Conservation (phyloP, 352 stramenopile genomes). For the Phytophthora palmivora region DNA sequence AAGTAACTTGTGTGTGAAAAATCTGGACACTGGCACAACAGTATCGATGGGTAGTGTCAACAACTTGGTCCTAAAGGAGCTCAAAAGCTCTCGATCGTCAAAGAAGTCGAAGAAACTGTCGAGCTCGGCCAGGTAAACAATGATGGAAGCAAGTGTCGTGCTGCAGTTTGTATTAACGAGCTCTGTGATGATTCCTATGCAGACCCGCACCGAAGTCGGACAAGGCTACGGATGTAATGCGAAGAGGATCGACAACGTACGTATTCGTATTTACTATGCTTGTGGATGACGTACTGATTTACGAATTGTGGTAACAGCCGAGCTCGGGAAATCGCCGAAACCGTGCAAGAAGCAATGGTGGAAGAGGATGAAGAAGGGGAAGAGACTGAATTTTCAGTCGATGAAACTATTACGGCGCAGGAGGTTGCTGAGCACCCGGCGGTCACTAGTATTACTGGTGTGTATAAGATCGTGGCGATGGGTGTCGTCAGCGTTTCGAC, state of each 20-base stretch:
- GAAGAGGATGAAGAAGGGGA: constrained; percentile 51
- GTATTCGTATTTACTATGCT: constrained; percentile 13
- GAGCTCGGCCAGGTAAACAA: constrained; percentile 59
- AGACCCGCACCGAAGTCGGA: constrained; percentile 64
- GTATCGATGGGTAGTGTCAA: constrained; percentile 83
- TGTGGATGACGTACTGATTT: neutral
- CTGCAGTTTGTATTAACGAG: constrained; percentile 13
- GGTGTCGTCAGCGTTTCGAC: constrained; percentile 83
- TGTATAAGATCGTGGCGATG: constrained; percentile 86
- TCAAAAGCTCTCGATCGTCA: constrained; percentile 58
- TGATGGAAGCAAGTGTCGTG: neutral
- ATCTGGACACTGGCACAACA: constrained; percentile 81
- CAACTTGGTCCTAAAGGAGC: constrained; percentile 75
- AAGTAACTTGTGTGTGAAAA: constrained; percentile 80
- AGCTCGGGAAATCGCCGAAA: constrained; percentile 48
- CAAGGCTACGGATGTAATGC: constrained; percentile 46
- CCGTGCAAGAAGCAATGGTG: constrained; percentile 46
- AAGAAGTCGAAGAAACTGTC: constrained; percentile 68
- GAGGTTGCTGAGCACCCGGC: constrained; percentile 75
- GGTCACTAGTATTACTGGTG: constrained; percentile 81
- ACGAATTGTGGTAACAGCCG: constrained; percentile 34
- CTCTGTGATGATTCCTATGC: constrained; percentile 6
- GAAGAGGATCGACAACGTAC: constrained; percentile 76
- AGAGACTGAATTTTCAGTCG: constrained; percentile 58
- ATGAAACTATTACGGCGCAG: constrained; percentile 75